Evolutionary conservation across 768 basidiomycete species (phyloP).

Genomic region (Cystobasidium onofrii): DNA sequence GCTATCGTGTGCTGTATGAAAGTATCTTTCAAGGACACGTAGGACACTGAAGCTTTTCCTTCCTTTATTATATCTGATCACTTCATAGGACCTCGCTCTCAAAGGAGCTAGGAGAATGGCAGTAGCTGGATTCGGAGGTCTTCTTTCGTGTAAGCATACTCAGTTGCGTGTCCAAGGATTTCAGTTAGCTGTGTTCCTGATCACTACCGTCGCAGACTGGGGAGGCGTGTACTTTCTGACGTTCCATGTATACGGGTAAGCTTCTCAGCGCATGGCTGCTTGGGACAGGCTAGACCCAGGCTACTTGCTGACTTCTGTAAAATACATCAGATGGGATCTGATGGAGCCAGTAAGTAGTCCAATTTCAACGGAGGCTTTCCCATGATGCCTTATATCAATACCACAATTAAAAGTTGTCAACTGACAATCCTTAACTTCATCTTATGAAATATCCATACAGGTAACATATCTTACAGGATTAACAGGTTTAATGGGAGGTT

Average conservation of each 20-base stretch:
- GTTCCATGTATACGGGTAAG: neutral
- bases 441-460: neutral
- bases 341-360: conserved; percentile 15
- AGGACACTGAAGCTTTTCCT: no score
- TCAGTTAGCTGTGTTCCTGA: no score
- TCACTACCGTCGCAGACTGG: conserved; percentile 15
- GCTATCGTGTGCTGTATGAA: no score
- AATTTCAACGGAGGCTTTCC: no score
- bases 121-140: conserved; percentile 21
- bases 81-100: neutral
- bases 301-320: no score
- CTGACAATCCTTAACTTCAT: neutral
- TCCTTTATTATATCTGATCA: neutral
- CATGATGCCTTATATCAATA: no score
- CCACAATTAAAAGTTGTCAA: no score
- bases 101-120: conserved; percentile 13
- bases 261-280: neutral
- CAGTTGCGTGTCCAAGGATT: no score
- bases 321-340: conserved; percentile 26
- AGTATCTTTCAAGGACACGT: no score
- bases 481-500: conserved; percentile 22
- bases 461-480: conserved; percentile 25
- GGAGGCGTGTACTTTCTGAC: conserved; percentile 7
- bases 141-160: neutral
- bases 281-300: neutral